phyloP scores from a whole-genome alignment of 1,284 basidiomycete species.

The Blastosporella zonata region DNA sequence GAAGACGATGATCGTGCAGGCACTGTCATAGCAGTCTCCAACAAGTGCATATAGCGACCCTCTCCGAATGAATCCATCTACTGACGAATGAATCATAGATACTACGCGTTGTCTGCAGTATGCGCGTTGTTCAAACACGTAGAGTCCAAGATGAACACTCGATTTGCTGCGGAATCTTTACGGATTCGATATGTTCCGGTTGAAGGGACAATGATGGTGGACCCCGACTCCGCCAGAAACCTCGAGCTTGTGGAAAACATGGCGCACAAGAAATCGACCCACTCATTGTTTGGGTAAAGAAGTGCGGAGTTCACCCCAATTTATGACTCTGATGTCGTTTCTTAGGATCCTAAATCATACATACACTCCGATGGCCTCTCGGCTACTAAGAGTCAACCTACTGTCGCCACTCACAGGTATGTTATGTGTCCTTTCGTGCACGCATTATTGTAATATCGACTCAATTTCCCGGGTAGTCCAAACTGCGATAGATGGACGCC shows the following conservation, averaged over 20 bases:
- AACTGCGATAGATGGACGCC: conserved; percentile 69
- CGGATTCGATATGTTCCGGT: conserved; percentile 77
- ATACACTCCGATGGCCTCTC: conserved; percentile 83
- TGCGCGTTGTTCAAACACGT: conserved; percentile 85
- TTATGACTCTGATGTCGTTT: background rate
- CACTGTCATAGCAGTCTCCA: conserved; percentile 68
- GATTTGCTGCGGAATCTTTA: conserved; percentile 72
- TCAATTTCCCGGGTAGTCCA: conserved; percentile 39
- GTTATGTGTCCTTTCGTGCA: conserved; percentile 8
- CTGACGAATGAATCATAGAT: conserved; percentile 44
- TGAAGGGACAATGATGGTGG: conserved; percentile 91
- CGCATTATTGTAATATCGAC: background rate
- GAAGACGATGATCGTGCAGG: conserved; percentile 76
- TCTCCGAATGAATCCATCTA: background rate
- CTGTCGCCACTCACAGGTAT: conserved; percentile 80
- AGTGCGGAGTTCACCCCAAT: conserved; percentile 1
- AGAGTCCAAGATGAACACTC: conserved; percentile 61
- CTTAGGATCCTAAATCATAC: conserved; percentile 73
- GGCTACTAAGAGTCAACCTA: conserved; percentile 78
- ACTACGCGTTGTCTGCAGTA: conserved; percentile 82
- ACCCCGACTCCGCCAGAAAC: conserved; percentile 81
- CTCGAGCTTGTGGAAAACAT: conserved; percentile 85
- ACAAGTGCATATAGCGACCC: conserved; percentile 56
- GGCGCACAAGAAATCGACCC: conserved; percentile 56
- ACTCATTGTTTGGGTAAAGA: conserved; percentile 75